Percentiles rank a stretch among this genome's conserved stretches.
phyloP scores from a whole-genome alignment of 2,329 filamentous ascomycete genomes.

The Ophiostoma montium region DNA sequence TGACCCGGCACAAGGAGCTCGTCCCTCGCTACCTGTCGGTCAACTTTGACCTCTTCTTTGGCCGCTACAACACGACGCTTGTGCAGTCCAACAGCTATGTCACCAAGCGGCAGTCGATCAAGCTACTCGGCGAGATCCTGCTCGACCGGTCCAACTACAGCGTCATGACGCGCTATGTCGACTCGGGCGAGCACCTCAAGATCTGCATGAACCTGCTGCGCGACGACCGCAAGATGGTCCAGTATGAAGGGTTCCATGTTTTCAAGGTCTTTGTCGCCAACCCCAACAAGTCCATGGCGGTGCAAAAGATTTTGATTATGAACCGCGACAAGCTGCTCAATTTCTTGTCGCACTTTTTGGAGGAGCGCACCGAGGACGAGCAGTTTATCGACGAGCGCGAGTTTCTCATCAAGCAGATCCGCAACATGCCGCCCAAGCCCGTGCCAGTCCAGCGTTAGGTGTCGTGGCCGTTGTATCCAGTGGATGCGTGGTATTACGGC shows the following conservation, averaged over 20 bases:
- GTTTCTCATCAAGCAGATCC: constrained; percentile 90
- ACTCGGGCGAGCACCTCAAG: constrained; percentile 89
- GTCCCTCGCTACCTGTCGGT: constrained; percentile 76
- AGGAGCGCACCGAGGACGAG: constrained; percentile 91
- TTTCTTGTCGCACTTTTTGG: constrained; percentile 83
- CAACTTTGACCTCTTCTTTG: constrained; percentile 91
- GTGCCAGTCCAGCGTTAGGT: constrained; percentile 29
- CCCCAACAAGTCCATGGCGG: constrained; percentile 91
- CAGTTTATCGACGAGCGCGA: constrained; percentile 98
- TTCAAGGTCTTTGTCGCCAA: constrained; percentile 99
- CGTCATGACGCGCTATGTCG: constrained; percentile 96
- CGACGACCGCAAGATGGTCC: constrained; percentile 96
- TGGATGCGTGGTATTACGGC: neutral
- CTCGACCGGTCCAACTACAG: constrained; percentile 93
- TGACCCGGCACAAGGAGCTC: constrained; percentile 86
- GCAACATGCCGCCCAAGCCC: constrained; percentile 47
- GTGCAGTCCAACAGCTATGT: constrained; percentile 93
- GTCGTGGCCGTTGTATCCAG: neutral
- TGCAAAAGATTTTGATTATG: constrained; percentile 91
- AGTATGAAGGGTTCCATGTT: constrained; percentile 97
- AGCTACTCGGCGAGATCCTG: constrained; percentile 86
- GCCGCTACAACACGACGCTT: constrained; percentile 73
- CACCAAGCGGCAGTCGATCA: constrained; percentile 95
- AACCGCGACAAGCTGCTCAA: constrained; percentile 82
- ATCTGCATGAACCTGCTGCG: constrained; percentile 95